Evolutionary conservation across 306 rosid species (phyloP), one percentile per base, ranked within the genome.

Genomic region (Psophocarpus tetragonolobus): DNA sequence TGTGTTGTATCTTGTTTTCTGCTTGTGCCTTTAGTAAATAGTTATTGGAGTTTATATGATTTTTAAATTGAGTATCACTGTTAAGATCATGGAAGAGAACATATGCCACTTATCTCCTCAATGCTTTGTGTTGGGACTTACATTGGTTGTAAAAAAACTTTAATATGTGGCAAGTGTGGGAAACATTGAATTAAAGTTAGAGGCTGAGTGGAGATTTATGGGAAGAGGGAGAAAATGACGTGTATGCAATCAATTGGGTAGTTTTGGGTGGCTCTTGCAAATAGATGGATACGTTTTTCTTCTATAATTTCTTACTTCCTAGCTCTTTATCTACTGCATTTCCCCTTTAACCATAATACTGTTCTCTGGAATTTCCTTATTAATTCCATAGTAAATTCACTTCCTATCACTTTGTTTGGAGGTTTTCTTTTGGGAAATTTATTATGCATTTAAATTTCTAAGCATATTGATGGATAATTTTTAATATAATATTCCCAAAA

Each of bases 401-500:
- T 57, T 57, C 36, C 10, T 56, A 26, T 57, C 35, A 57, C 61
- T 50, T 15, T 61, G 15, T 38, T 64, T 58, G 30, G 26, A 20
- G 10, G 18, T 36, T 80, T 42, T 42, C 27, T 60, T 76, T 61
- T 61, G 27, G 56, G 68, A 38, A 69, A 66, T 70, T 69, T 54
- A 68, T 75, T 70, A 44, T 60, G 33, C 78, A 75, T 30, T 48
- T 71, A 30, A 48, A 38, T 39, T 56, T 38, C 14, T 23, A 47
- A 65, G 73, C 57, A 65, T 71, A 68, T 62, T 14, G 53, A 18
- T 73, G 45, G 53, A 45, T 64, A 36, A 51, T 21, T 74, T 51
- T 77, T 26, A 64, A 63, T 70, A 82, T 78, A 53, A 3, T 48
- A 53, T 44, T 56, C 58, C 69, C 32, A 54, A 47, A 57, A 67